A percentile compares a stretch with the other conserved stretches of the same genome.
Conservation (phyloP, 768 basidiomycete species). For the Sporobolomyces roseus region DNA sequence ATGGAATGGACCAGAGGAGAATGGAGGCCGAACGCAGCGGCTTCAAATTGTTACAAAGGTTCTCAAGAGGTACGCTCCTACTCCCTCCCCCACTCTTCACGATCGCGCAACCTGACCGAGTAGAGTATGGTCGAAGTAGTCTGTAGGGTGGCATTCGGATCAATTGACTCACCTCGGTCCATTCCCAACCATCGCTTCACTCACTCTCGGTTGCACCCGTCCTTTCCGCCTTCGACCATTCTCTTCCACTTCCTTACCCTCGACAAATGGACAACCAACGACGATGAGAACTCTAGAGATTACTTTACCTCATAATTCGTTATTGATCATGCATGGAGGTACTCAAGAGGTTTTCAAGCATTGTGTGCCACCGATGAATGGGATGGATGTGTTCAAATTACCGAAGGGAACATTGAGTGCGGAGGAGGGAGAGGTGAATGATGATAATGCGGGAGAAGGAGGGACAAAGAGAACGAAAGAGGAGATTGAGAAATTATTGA, state of each 20-base stretch:
- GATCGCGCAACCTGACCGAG: too few relatives aligned
- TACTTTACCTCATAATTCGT: slow-evolving; percentile 42
- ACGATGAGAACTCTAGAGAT: slow-evolving; percentile 42
- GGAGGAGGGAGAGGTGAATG: not conserved
- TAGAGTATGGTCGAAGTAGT: too few relatives aligned
- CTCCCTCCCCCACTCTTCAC: too few relatives aligned
- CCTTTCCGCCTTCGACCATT: slow-evolving; percentile 42
- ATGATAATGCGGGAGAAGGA: too few relatives aligned
- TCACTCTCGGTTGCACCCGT: slow-evolving; percentile 43
- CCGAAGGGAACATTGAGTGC: slow-evolving; percentile 12
- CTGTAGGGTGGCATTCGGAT: slow-evolving; percentile 43
- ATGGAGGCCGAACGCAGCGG: slow-evolving; percentile 44
- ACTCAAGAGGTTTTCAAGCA: slow-evolving; percentile 45
- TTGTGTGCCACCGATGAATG: slow-evolving; percentile 33
- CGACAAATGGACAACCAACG: not conserved
- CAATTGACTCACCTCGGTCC: slow-evolving; percentile 45
- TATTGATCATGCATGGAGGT: slow-evolving; percentile 45
- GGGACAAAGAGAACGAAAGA: slow-evolving; percentile 23
- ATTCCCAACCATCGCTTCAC: slow-evolving; percentile 42
- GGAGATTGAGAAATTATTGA: not conserved
- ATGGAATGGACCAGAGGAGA: slow-evolving; percentile 36
- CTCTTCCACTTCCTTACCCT: slow-evolving; percentile 13
- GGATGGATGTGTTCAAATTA: slow-evolving; percentile 42
- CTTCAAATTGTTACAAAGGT: slow-evolving; percentile 43
- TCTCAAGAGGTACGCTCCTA: slow-evolving; percentile 23